These are phyloP conservation scores for Arabis hirsuta DNA, from an alignment of 345 rosid species.

Conservation along the genomic window DNA sequence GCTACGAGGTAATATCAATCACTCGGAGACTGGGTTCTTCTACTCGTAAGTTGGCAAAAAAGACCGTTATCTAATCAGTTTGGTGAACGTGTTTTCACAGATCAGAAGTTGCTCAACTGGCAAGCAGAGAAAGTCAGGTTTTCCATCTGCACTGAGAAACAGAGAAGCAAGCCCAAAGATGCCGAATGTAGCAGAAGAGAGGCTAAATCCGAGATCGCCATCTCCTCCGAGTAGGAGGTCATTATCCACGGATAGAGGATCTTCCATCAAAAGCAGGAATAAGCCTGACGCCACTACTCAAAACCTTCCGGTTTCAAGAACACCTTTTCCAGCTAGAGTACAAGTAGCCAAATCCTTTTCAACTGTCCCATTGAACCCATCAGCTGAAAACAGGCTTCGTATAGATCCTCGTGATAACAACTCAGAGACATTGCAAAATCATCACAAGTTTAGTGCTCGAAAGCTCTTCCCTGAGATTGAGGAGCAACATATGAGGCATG, in stretches of 20 bases:
- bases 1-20: constrained; percentile 55
- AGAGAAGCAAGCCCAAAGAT: constrained; percentile 62
- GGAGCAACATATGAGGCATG: constrained; percentile 82
- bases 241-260: constrained; percentile 80
- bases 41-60: background rate
- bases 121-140: constrained; percentile 78
- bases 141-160: constrained; percentile 66
- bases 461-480: constrained; percentile 65
- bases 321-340: constrained; percentile 88
- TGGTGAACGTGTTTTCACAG: constrained; percentile 48
- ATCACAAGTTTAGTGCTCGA: constrained; percentile 59
- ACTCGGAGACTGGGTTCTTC: background rate
- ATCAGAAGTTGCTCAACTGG: constrained; percentile 84
- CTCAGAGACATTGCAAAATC: constrained; percentile 53
- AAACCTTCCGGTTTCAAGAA: constrained; percentile 57
- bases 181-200: constrained; percentile 57
- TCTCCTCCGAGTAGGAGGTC: constrained; percentile 84
- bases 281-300: constrained; percentile 59
- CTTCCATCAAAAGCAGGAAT: constrained; percentile 57
- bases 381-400: constrained; percentile 51
- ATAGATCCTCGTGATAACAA: constrained; percentile 33
- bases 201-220: constrained; percentile 58
- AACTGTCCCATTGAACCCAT: constrained; percentile 46
- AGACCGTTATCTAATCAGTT: constrained; percentile 19
- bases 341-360: constrained; percentile 63